phyloP scores from a whole-genome alignment of 176 grass and related monocot species.

The Musa troglodytarum region DNA sequence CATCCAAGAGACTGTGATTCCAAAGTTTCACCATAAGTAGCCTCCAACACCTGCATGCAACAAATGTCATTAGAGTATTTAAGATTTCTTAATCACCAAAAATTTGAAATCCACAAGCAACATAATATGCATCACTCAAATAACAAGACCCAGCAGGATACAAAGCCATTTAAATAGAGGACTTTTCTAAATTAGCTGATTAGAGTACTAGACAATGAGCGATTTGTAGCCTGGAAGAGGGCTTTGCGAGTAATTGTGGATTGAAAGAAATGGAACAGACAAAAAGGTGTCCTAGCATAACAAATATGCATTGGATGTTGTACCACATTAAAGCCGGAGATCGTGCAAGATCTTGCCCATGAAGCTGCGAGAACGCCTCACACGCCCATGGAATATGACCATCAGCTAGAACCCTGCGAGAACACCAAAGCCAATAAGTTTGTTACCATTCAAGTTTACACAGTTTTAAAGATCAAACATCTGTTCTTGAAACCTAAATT shows the following conservation, averaged over 20 bases:
- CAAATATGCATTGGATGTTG: too few relatives aligned
- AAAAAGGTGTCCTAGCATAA: too few relatives aligned
- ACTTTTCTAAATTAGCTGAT: too few relatives aligned
- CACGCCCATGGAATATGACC: conserved; percentile 68
- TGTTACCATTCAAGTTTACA: conserved; percentile 4
- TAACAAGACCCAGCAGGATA: too few relatives aligned
- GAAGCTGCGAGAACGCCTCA: conserved; percentile 56
- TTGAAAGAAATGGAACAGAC: too few relatives aligned
- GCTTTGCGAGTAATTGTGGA: too few relatives aligned
- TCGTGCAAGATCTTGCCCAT: conserved; percentile 40
- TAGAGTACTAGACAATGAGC: too few relatives aligned
- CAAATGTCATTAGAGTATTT: not conserved
- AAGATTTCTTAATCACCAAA: not conserved
- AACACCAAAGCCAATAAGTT: conserved; percentile 8
- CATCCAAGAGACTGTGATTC: conserved; percentile 82
- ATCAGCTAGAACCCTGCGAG: conserved; percentile 59
- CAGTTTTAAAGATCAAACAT: too few relatives aligned
- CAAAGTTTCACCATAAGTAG: conserved; percentile 92
- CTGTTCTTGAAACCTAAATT: too few relatives aligned
- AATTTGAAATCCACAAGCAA: too few relatives aligned
- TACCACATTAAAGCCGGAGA: conserved; percentile 48
- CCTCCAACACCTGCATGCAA: conserved; percentile 52
- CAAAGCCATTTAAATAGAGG: too few relatives aligned
- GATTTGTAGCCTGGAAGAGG: not conserved
- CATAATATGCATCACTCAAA: too few relatives aligned